Evolutionary conservation across 306 rosid species (phyloP), one percentile per base, ranked within the genome.

Genomic region (Canavalia gladiata): DNA sequence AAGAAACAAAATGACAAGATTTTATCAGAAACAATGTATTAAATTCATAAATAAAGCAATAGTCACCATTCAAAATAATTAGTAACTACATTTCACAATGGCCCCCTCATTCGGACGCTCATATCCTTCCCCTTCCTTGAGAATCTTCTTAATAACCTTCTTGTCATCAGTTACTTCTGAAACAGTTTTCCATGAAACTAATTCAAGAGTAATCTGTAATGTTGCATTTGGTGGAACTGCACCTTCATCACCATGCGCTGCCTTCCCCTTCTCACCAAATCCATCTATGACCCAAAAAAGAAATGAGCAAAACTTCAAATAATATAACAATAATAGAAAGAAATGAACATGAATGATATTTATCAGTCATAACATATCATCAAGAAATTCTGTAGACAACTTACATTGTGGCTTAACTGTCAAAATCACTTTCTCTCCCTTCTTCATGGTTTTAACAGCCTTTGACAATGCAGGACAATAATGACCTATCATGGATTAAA

Each of bases 391-490:
- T 5, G 65, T 4, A 58, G 39, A 85, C 39, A 77, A 85, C 97
- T 82, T 86, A 96, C 98, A 96, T 80, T 92, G 94, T 8, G 97
- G 97, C 84, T 89, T 93, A 77, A 96, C 99, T 0, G 88, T 85
- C 54, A 96, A 81, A 54, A 87, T 78, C 65, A 81, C 97, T 58
- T 90, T 93, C 85, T 96, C 99, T 8, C 99, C 97, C 83, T 85
- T 90, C 89, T 93, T 96, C 99, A 96, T 93, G 62, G 99, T 92
- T 82, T 90, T 96, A 65, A 96, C 91, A 77, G 97, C 98, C 90
- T 84, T 92, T 0, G 97, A 68, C 42, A 96, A 73, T 2, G 99
- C 98, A 82, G 94, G 91, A 81, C 98, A 96, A 77, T 87, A 93
- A 75, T 88, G 85, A 83, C 99, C 99, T 96, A 83, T 51, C 56